Conservation (phyloP, 306 rosid genomes). For the Potentilla sterilis region DNA sequence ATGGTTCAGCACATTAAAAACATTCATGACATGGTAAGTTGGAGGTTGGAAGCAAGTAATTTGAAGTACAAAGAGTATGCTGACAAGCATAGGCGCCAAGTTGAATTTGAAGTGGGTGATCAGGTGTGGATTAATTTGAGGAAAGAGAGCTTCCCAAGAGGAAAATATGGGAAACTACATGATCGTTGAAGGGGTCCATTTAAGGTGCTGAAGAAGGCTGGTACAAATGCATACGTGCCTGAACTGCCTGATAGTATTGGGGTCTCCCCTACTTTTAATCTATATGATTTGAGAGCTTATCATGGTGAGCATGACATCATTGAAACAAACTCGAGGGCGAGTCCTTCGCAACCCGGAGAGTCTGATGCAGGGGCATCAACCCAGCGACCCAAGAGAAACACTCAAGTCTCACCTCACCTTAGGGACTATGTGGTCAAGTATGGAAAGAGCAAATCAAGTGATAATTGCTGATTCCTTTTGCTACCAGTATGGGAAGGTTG, state of each 20-base stretch:
- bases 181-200: not conserved
- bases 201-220: not conserved
- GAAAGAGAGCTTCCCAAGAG: not conserved
- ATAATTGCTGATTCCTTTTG: no score
- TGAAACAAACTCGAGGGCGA: not conserved
- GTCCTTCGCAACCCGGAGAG: not conserved
- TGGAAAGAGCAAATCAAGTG: not conserved
- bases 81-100: not conserved
- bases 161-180: not conserved
- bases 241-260: not conserved
- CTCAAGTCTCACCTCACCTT: no score
- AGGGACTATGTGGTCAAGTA: no score
- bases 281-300: not conserved
- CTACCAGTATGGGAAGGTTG: no score
- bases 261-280: not conserved
- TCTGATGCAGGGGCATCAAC: no score
- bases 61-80: not conserved
- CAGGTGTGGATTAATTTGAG: not conserved
- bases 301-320: not conserved
- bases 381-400: no score
- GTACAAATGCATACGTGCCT: not conserved
- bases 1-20: not conserved
- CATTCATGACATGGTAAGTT: not conserved
- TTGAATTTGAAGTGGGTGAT: not conserved
- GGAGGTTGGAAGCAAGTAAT: not conserved